A percentile compares a stretch with the other conserved stretches of the same genome.
These are phyloP conservation scores for Irpex sp. DNA, from an alignment of 1,284 basidiomycete genomes.

Conservation along the genomic window DNA sequence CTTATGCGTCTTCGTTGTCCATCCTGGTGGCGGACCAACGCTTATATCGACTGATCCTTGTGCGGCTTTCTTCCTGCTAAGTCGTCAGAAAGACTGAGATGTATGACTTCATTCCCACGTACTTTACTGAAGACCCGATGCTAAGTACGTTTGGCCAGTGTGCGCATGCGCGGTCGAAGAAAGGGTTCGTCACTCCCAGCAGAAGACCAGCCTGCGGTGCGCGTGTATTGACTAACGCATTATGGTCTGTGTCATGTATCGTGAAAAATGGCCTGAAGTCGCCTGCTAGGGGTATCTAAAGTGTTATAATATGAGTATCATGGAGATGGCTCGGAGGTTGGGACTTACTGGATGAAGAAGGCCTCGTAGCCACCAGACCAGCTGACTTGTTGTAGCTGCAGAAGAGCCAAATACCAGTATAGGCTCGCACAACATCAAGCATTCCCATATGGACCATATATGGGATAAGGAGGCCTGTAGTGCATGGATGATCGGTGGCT, in stretches of 20 bases:
- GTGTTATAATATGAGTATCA: too few species aligned
- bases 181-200: constrained; percentile 93
- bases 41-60: constrained; percentile 16
- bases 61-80: neutral
- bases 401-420: constrained; percentile 84
- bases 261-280: constrained; percentile 95
- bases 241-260: constrained; percentile 89
- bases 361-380: constrained; percentile 90
- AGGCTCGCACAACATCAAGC: constrained; percentile 84
- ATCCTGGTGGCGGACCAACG: constrained; percentile 60
- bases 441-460: constrained; percentile 95
- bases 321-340: constrained; percentile 1
- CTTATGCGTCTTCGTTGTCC: constrained; percentile 79
- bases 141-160: constrained; percentile 93
- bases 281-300: constrained; percentile 76
- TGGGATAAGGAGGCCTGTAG: constrained; percentile 77
- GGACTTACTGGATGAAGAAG: constrained; percentile 75
- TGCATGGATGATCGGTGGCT: constrained; percentile 66
- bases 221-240: constrained; percentile 73
- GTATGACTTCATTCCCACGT: neutral
- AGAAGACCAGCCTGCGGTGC: constrained; percentile 84
- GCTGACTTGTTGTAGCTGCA: constrained; percentile 77
- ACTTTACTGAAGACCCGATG: constrained; percentile 40
- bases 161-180: constrained; percentile 83
- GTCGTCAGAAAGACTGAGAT: constrained; percentile 6